phyloP scores from a whole-genome alignment of 2,329 filamentous ascomycete species.

The Calonectria pteridis region DNA sequence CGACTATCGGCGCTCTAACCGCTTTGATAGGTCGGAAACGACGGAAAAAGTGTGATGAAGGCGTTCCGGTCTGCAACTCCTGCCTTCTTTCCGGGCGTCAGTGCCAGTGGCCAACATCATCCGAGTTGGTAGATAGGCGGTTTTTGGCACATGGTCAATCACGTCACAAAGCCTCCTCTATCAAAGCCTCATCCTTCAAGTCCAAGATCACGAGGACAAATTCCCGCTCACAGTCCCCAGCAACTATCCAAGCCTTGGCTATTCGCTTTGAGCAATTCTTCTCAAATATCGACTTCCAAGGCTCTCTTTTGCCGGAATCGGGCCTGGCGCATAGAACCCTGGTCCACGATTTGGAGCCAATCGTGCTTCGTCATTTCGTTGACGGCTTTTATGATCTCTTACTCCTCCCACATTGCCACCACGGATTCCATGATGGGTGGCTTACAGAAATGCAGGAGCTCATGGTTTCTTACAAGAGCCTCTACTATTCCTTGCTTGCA shows the following conservation, averaged over 20 bases:
- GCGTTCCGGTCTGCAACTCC: constrained; percentile 20
- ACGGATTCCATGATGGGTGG: constrained; percentile 46
- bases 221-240: neutral
- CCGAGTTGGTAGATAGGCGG: constrained; percentile 33
- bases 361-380: constrained; percentile 37
- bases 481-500: constrained; percentile 47
- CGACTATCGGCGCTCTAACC: neutral
- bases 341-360: constrained; percentile 28
- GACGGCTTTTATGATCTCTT: constrained; percentile 38
- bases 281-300: neutral
- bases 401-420: constrained; percentile 46
- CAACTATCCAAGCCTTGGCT: neutral
- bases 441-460: constrained; percentile 45
- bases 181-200: neutral
- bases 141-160: constrained; percentile 24
- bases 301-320: constrained; percentile 15
- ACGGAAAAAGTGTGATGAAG: constrained; percentile 37
- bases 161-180: constrained; percentile 2
- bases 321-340: constrained; percentile 20
- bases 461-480: constrained; percentile 41
- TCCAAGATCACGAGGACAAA: neutral
- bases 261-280: neutral
- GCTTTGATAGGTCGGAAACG: constrained; percentile 27
- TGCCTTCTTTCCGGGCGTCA: constrained; percentile 15
- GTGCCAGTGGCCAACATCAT: constrained; percentile 31